Evolutionary conservation across 495 filamentous ascomycete genomes (phyloP).

Genomic region (Lindgomyces ingoldianus): DNA sequence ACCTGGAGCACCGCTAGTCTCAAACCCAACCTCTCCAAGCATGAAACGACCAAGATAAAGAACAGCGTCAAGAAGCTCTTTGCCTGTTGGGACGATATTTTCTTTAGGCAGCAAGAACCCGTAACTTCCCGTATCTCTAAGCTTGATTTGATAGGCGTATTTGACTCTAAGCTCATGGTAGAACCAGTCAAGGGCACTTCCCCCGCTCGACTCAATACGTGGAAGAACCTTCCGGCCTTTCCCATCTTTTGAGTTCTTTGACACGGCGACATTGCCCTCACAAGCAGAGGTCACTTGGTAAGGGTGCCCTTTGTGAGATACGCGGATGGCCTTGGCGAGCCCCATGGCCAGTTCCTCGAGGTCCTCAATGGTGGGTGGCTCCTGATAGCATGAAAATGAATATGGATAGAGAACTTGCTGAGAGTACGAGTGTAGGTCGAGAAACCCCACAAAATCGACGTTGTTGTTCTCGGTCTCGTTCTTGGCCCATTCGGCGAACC

Average conservation of each 20-base stretch:
- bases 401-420: slow-evolving; percentile 95
- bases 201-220: slow-evolving; percentile 68
- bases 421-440: slow-evolving; percentile 94
- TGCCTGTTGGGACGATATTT: slow-evolving; percentile 85
- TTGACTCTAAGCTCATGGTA: slow-evolving; percentile 83
- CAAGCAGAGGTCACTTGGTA: slow-evolving; percentile 88
- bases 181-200: slow-evolving; percentile 93
- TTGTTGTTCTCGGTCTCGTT: slow-evolving; percentile 76
- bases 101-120: slow-evolving; percentile 87
- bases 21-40: slow-evolving; percentile 53
- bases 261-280: slow-evolving; percentile 66
- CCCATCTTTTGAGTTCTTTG: slow-evolving; percentile 22
- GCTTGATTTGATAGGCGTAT: slow-evolving; percentile 91
- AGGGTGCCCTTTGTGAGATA: slow-evolving; percentile 63
- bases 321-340: slow-evolving; percentile 84
- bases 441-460: slow-evolving; percentile 72
- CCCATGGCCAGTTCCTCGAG: slow-evolving; percentile 87
- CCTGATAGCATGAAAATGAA: slow-evolving; percentile 73
- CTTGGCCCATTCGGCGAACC: slow-evolving; percentile 78
- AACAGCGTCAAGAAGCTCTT: slow-evolving; percentile 79
- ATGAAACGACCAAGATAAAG: slow-evolving; percentile 79
- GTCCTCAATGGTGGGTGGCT: slow-evolving; percentile 85
- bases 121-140: slow-evolving; percentile 91
- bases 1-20: not conserved
- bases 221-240: slow-evolving; percentile 41